Base-by-base conservation (phyloP, 2,329 filamentous ascomycete genomes). In the Ophiostoma sp. region DNA sequence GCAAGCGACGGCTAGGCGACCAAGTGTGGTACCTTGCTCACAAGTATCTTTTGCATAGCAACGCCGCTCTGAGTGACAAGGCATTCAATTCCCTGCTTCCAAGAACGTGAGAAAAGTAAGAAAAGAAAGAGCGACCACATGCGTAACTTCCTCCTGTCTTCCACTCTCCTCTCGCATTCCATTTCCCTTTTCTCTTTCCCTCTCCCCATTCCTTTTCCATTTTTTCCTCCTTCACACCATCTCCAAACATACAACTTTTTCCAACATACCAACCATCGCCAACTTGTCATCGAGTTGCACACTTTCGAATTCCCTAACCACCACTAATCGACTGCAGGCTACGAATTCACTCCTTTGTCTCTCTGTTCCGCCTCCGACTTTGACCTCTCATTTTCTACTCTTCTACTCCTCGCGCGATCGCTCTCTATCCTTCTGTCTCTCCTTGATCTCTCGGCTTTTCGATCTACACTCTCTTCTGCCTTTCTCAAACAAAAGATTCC, bases 1-100 rank as follows among this genome's bases (percentile, higher is more conserved):
- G 50, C 50, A 42, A 57, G 71, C 71, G 71, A 73, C 66, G 72
- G 68, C 64, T 36, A 48, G 36, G 45, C 72, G 63, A 52, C 63
- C 59, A 22, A 15, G n/a, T 7, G 19, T 22, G 50, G 64, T 72
- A 72, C 64, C 52, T 36, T 8, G 2, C 2, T 39, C 15, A 19
- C 12, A 70, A 48, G 36, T 52, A 42, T 22, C 50, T 45, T 55
- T 61, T 50, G 28, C 31, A 55, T 50, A 31, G 52, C 25, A 31
- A 22, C 36, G 7, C 8, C 19, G 12, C 33, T 9, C 39, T 1
- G 3, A 70, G 68, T 57, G 68, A 70, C 68, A 70, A 57, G 66
- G 45, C 7, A n/a, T 22, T n/a, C 33, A 42, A 28, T 25, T 52
- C 45, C 45, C 50, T 59, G 2, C 36, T 50, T 4, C 64, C 63